phyloP scores from a whole-genome alignment of 2,329 filamentous ascomycete species.

The Sclerotinia glacialis region DNA sequence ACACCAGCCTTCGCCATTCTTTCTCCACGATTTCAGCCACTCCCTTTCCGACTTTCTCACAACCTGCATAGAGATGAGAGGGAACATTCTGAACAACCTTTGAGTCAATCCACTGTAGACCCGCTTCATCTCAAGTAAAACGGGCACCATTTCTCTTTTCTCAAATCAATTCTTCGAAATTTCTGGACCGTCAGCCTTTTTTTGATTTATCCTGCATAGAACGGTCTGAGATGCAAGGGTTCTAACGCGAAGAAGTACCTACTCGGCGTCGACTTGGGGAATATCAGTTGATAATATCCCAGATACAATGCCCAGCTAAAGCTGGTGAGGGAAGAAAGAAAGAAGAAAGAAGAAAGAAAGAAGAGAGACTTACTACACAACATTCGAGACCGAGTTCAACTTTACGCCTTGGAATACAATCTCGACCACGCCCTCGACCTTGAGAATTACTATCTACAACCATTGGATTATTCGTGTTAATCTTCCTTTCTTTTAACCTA shows the following conservation, averaged over 20 bases:
- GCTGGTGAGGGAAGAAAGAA: constrained; percentile 28
- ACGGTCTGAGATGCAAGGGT: constrained; percentile 9
- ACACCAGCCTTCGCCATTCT: constrained; percentile 20
- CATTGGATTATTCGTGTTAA: not conserved
- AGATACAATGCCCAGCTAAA: constrained; percentile 33
- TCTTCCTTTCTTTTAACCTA: constrained; percentile 3
- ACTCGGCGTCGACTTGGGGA: constrained; percentile 13
- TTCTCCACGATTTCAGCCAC: constrained; percentile 22
- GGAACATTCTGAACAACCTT: constrained; percentile 11
- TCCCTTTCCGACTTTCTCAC: constrained; percentile 9
- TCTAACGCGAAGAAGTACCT: constrained; percentile 12
- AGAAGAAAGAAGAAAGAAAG: constrained; percentile 23
- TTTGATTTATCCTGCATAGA: constrained; percentile 5
- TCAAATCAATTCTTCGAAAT: constrained; percentile 9
- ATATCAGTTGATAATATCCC: constrained; percentile 6
- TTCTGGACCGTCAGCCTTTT: constrained; percentile 7
- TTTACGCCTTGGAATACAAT: not conserved
- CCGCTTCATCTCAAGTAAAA: constrained; percentile 15
- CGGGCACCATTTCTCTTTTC: not conserved
- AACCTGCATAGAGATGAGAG: not conserved
- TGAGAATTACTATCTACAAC: not conserved
- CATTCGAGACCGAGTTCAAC: constrained; percentile 5
- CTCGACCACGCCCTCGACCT: constrained; percentile 7
- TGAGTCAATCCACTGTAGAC: constrained; percentile 12
- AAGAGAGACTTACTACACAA: constrained; percentile 3